A percentile compares a stretch with the other conserved stretches of the same genome.
Evolutionary conservation across 2,329 filamentous ascomycete species (phyloP).

Genomic region (Nemania abortiva): DNA sequence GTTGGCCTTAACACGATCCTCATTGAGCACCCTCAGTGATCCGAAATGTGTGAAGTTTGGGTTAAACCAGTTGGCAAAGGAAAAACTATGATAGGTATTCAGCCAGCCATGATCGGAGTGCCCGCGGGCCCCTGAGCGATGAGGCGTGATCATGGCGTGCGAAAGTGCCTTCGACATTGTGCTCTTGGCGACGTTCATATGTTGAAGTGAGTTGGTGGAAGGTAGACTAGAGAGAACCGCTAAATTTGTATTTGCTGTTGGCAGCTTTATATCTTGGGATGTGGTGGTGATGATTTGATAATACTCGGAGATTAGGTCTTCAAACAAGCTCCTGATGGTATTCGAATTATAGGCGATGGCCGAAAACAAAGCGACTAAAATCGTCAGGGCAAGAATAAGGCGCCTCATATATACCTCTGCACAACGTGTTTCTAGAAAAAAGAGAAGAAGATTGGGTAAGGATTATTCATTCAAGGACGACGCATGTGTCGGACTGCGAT

Average conservation of each 20-base stretch:
- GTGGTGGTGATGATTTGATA: not conserved
- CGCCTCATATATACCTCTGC: conserved; percentile 52
- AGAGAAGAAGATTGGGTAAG: conserved; percentile 39
- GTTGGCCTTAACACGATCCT: conserved; percentile 81
- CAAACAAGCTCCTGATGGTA: conserved; percentile 36
- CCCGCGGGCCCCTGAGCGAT: conserved; percentile 77
- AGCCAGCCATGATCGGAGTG: conserved; percentile 89
- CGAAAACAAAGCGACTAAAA: conserved; percentile 49
- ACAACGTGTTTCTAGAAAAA: conserved; percentile 35
- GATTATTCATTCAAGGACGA: conserved; percentile 24
- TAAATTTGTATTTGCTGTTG: conserved; percentile 6
- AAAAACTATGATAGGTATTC: conserved; percentile 88
- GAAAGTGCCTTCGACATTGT: conserved; percentile 73
- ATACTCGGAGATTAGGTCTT: conserved; percentile 16
- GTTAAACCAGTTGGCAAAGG: conserved; percentile 79
- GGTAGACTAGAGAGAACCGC: conserved; percentile 14
- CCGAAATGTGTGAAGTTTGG: conserved; percentile 77
- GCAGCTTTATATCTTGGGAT: conserved; percentile 6
- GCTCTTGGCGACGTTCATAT: conserved; percentile 57
- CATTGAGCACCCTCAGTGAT: conserved; percentile 85
- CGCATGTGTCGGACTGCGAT: not conserved
- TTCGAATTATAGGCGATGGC: conserved; percentile 47
- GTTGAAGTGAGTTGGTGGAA: conserved; percentile 21
- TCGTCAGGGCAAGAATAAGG: conserved; percentile 43
- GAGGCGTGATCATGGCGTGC: conserved; percentile 79